These are phyloP conservation scores for Penicillium bialowiezense DNA, from an alignment of 495 filamentous ascomycete species.

Conservation along the genomic window DNA sequence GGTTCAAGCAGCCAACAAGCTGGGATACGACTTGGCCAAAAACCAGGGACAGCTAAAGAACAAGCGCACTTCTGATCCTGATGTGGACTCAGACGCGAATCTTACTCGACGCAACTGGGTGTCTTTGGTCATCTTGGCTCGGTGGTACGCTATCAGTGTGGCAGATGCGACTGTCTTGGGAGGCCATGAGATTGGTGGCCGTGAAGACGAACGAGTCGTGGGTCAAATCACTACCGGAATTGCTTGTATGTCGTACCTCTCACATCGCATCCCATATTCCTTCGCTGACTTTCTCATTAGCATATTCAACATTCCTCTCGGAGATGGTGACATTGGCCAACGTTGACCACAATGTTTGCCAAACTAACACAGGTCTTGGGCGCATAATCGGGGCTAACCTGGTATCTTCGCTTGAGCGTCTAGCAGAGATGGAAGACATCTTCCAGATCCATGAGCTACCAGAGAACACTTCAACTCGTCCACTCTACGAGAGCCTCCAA, in stretches of 20 bases:
- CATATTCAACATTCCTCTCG: constrained; percentile 46
- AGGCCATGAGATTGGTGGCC: constrained; percentile 43
- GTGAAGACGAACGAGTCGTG: constrained; percentile 62
- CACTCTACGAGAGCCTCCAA: constrained; percentile 48
- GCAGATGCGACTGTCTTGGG: constrained; percentile 62
- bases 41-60: constrained; percentile 37
- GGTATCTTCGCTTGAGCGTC: constrained; percentile 38
- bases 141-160: constrained; percentile 71
- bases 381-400: constrained; percentile 39
- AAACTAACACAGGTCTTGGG: constrained; percentile 38
- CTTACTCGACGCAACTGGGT: constrained; percentile 73
- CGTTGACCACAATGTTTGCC: constrained; percentile 39
- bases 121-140: constrained; percentile 67
- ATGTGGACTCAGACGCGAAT: constrained; percentile 68
- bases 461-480: constrained; percentile 27
- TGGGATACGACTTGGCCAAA: constrained; percentile 43
- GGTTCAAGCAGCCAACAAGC: constrained; percentile 40
- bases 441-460: constrained; percentile 30
- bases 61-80: constrained; percentile 37
- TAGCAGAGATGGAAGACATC: constrained; percentile 38
- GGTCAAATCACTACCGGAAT: constrained; percentile 63
- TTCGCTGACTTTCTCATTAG: constrained; percentile 27
- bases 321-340: constrained; percentile 38
- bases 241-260: constrained; percentile 61
- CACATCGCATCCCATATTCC: constrained; percentile 36